Evolutionary conservation across 441 rosid genomes (phyloP), one percentile per base, ranked within the genome.

Genomic region (Erodium texanum): DNA sequence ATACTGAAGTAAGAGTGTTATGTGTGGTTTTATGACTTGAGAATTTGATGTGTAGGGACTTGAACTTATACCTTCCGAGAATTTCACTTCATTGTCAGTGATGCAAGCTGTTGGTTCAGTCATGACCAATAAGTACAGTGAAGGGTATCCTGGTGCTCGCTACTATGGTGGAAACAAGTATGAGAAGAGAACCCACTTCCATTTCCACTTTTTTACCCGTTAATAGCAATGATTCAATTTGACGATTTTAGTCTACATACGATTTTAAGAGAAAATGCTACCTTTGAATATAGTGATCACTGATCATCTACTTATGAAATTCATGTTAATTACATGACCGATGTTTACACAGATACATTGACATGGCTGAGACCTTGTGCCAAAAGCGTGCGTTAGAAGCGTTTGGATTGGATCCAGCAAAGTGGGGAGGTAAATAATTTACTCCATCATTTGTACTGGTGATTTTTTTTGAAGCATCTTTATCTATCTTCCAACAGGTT

Each of bases 81-180:
- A 93, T 73, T 93, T 93, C 75, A 90, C 97, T 0, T 93, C 98
- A 3, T 71, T 82, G 20, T 93, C 97, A 0, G 96, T 93, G 70
- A 90, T 93, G 97, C 87, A 89, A 89, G 96, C 95, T 11, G 97
- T 93, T 71, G 98, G 98, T 14, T 89, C 95, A 24, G 93, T 93
- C 66, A 90, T 90, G 97, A 90, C 93, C 64, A 93, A 93, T 79
- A 90, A 93, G 72, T 90, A 93, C 71, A 93, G 96, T 70, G 97
- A 93, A 83, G 97, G 98, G 0, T 93, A 93, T 74, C 98, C 96
- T 10, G 97, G 97, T 22, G 98, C 96, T 63, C 84, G 98, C 82
- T 90, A 90, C 77, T 93, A 93, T 15, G 97, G 97, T 75, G 97
- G 98, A 71, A 93, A 93, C 43, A 95, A 90, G 98, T 93, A 86